phyloP scores from a whole-genome alignment of 177 flowering plant species.

The Vitis hybrid region DNA sequence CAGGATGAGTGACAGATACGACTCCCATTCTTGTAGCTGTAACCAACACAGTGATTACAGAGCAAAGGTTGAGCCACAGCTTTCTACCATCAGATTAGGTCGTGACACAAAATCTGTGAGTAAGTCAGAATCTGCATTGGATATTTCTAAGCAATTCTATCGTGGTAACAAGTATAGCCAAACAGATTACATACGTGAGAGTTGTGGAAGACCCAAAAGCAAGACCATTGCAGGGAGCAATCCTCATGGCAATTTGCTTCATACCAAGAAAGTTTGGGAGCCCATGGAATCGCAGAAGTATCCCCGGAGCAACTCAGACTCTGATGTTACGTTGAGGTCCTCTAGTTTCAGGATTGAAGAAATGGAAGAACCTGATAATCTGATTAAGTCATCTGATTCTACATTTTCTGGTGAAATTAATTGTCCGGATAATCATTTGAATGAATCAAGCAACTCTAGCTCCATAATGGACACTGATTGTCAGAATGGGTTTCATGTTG shows the following conservation, averaged over 20 bases:
- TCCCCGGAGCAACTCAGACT: slow-evolving; percentile 65
- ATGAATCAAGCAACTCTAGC: slow-evolving; percentile 13
- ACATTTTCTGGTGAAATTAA: slow-evolving; percentile 18
- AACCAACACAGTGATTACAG: slow-evolving; percentile 47
- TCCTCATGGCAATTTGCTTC: slow-evolving; percentile 31
- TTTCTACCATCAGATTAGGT: slow-evolving; percentile 34
- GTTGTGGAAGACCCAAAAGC: slow-evolving; percentile 52
- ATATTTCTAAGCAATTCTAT: slow-evolving; percentile 53
- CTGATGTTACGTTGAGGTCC: slow-evolving; percentile 54
- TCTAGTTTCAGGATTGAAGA: slow-evolving; percentile 43
- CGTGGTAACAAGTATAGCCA: slow-evolving; percentile 50
- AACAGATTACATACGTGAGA: slow-evolving; percentile 44
- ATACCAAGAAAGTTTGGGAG: slow-evolving; percentile 85
- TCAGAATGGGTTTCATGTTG: slow-evolving; percentile 12
- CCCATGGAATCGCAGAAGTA: slow-evolving; percentile 67
- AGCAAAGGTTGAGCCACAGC: slow-evolving; percentile 41
- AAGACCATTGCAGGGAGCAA: slow-evolving; percentile 37
- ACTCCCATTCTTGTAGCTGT: slow-evolving; percentile 63
- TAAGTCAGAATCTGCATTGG: slow-evolving; percentile 48
- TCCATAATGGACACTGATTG: slow-evolving; percentile 10
- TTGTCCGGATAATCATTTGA: slow-evolving; percentile 13
- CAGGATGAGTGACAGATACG: slow-evolving; percentile 55
- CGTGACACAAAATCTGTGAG: slow-evolving; percentile 42
- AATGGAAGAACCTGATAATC: slow-evolving; percentile 33
- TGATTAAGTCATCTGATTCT: slow-evolving; percentile 34